These are phyloP conservation scores for Grosmannia huntii DNA, from an alignment of 2,329 filamentous ascomycete genomes.

Conservation along the genomic window DNA sequence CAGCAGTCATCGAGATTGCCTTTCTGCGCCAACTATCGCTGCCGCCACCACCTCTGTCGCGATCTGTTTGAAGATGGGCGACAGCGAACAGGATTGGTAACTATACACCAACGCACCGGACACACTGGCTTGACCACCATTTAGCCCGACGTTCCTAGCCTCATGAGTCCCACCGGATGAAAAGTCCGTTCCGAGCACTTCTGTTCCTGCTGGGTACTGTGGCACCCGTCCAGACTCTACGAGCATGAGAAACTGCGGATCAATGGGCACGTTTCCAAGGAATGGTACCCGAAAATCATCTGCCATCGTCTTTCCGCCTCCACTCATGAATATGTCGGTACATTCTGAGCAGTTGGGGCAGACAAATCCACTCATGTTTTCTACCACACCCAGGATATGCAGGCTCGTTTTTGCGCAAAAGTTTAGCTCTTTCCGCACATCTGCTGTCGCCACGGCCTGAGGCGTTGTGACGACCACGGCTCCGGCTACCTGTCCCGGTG, in stretches of 20 bases:
- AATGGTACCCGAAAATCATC: constrained; percentile 74
- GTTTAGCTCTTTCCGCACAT: constrained; percentile 90
- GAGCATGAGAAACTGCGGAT: constrained; percentile 79
- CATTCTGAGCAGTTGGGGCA: constrained; percentile 71
- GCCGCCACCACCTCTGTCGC: constrained; percentile 35
- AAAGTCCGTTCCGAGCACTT: constrained; percentile 44
- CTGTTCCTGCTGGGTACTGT: constrained; percentile 55
- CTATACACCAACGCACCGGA: constrained; percentile 49
- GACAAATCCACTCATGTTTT: constrained; percentile 95
- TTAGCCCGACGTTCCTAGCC: constrained; percentile 10
- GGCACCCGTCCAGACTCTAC: constrained; percentile 62
- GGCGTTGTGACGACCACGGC: constrained; percentile 94
- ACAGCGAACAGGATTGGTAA: constrained; percentile 59
- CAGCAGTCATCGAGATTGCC: background rate
- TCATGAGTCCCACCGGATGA: constrained; percentile 16
- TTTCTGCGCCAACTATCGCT: background rate
- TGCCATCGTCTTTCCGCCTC: constrained; percentile 83
- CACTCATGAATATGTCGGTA: constrained; percentile 85
- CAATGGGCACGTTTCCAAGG: constrained; percentile 77
- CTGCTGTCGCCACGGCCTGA: constrained; percentile 83
- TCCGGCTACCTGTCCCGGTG: constrained; percentile 60
- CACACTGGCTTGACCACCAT: constrained; percentile 1
- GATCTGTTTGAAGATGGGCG: constrained; percentile 54
- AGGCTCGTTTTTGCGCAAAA: constrained; percentile 81
- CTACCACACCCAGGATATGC: constrained; percentile 72